phyloP scores from a whole-genome alignment of 2,329 filamentous ascomycete species.

The Nakataea oryzae region DNA sequence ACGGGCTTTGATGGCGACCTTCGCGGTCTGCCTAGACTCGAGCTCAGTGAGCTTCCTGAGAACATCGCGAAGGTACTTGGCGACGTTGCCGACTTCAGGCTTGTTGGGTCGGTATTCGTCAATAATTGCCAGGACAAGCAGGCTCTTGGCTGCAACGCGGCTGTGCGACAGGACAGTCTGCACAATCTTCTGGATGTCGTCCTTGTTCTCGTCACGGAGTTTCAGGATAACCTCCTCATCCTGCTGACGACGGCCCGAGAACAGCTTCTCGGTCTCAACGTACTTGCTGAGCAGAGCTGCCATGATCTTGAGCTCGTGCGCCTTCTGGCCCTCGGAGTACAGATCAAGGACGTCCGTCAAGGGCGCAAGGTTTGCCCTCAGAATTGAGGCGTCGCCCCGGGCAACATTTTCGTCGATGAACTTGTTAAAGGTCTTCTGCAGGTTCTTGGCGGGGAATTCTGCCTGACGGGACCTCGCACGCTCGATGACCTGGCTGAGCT shows the following conservation, averaged over 20 bases:
- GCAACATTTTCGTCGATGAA: constrained; percentile 83
- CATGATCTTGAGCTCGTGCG: constrained; percentile 79
- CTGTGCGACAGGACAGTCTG: constrained; percentile 90
- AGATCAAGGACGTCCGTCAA: constrained; percentile 67
- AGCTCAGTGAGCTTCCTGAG: constrained; percentile 85
- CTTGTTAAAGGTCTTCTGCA: constrained; percentile 73
- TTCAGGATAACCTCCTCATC: constrained; percentile 91
- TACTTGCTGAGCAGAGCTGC: constrained; percentile 71
- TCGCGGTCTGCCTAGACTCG: constrained; percentile 74
- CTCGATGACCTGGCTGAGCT: constrained; percentile 78
- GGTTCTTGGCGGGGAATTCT: constrained; percentile 86
- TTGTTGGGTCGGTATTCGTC: constrained; percentile 94
- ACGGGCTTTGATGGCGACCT: constrained; percentile 93
- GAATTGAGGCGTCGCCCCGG: constrained; percentile 58
- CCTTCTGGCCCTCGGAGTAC: constrained; percentile 83
- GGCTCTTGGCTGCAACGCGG: constrained; percentile 86
- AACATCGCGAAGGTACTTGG: constrained; percentile 73
- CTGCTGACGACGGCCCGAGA: constrained; percentile 73
- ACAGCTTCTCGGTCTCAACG: constrained; percentile 73
- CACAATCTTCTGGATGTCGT: constrained; percentile 75
- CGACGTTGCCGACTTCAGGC: constrained; percentile 78
- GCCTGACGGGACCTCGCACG: constrained; percentile 64
- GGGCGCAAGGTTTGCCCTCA: constrained; percentile 65
- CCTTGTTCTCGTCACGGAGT: constrained; percentile 93
- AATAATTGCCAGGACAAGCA: constrained; percentile 80